Base-by-base conservation (phyloP, 768 basidiomycete species). In the Leccinum subgranulosum region DNA sequence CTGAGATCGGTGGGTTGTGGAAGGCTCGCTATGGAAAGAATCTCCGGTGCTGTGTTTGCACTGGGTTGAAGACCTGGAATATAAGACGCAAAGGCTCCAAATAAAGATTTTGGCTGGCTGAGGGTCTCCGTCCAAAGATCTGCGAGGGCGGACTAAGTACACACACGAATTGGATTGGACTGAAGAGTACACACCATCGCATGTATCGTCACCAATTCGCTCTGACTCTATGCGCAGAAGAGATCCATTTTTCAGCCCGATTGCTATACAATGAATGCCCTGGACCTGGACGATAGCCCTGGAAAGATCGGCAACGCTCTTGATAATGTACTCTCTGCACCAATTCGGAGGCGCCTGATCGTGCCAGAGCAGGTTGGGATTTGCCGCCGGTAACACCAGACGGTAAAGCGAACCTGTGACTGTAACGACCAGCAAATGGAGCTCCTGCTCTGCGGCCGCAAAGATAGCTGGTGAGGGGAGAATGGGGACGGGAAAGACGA, bases 1-100 rank as follows among this genome's bases (percentile, higher is more conserved):
- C 79, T 81, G 56, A 89, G 78, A 67, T 90, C 88, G 14, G 87
- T 88, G 17, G 89, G 89, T 74, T 85, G 88, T 43, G 88, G 83
- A 69, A 86, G 81, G 46, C 84, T 85, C 6, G 90, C 82, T 41
- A 92, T 76, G 46, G 89, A 84, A 49, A 94, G 76, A 50, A 90
- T 84, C 58, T 88, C 84, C 19, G 83, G 75, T 6, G 80, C 79
- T 51, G 78, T 74, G 31, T 80, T 69, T 31, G 76, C 67, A 33
- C 77, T 66, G 25, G 82, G 73, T 48, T 81, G 76, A 49, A 84
- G 69, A 6, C 76, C 72, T 21, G 85, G 83, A 45, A 89, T 75
- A 67, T 89, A 84, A 8, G 87, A 84, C 1, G 88, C 83, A 59
- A 86, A 75, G 11, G 85, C 82, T 12, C 82, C 83, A 9, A 90